Evolutionary conservation across 2,329 filamentous ascomycete species (phyloP), one percentile per base, ranked within the genome.

Genomic region (Passalora sequoiae): DNA sequence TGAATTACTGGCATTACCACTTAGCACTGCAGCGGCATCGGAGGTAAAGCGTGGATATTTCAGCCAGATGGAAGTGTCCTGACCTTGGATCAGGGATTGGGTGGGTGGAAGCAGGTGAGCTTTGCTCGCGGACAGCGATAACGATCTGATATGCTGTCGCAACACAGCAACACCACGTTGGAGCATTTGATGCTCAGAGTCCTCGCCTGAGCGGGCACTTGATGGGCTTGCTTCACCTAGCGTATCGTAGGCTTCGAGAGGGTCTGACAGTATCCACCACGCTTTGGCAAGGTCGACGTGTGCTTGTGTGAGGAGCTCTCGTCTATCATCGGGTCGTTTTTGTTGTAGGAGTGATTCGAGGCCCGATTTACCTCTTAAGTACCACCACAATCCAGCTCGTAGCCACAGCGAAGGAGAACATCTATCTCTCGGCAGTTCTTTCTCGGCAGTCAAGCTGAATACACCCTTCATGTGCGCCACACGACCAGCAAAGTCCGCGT

Each of bases 251-350:
- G 36, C 4, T 16, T 55, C 49, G 15, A 74, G 49, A 10, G 71
- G 60, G 43, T 73, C 66, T 4, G 61, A 62, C 4, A 72, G 46
- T n/a, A 95, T 78, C 89, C 89, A 96, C 63, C 86, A 84, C 0
- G 82, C 76, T 63, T 95, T 96, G 17, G 86, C 83, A 38, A 96
- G 71, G 63, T 95, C 87, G 1, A 91, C 77, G 57, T 94, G 89
- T 1, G 87, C 83, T 65, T 95, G 89, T 45, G 85, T 77, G 64
- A 69, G 63, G 3, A 63, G 61, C 65, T 72, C 76, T 69, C 51
- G 78, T 71, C 50, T 71, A 75, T 56, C 17, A 39, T 40, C 33
- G 60, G 47, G 32, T 52, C 57, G 45, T 80, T 74, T 45, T 43
- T 56, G 56, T 4, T 75, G 70, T 35, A 94, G 81, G 28, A 83